phyloP scores from a whole-genome alignment of 2,329 filamentous ascomycete genomes.

The Hymenoscyphus repandus region DNA sequence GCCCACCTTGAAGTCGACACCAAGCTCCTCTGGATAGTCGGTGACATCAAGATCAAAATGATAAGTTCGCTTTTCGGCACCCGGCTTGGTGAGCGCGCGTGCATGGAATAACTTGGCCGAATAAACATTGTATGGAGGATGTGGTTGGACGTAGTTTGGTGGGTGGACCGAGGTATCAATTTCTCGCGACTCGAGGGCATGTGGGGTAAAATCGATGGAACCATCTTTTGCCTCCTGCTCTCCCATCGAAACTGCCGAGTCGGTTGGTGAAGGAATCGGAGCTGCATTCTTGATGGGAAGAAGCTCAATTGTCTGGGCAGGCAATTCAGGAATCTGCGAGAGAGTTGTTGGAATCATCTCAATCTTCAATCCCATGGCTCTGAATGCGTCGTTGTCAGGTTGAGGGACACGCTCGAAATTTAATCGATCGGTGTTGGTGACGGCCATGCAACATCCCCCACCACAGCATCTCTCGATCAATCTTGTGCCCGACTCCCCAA shows the following conservation, averaged over 20 bases:
- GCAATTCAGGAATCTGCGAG: slow-evolving; percentile 65
- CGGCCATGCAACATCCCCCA: slow-evolving; percentile 56
- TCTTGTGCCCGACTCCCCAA: slow-evolving; percentile 57
- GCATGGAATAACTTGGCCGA: slow-evolving; percentile 81
- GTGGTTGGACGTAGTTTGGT: slow-evolving; percentile 86
- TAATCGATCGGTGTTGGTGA: slow-evolving; percentile 39
- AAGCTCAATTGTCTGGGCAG: slow-evolving; percentile 70
- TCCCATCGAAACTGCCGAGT: slow-evolving; percentile 44
- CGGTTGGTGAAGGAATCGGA: slow-evolving; percentile 38
- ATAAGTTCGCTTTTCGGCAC: slow-evolving; percentile 93
- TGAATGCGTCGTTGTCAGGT: slow-evolving; percentile 82
- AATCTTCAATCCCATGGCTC: slow-evolving; percentile 71
- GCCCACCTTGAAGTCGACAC: slow-evolving; percentile 90
- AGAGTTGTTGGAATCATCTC: slow-evolving; percentile 68
- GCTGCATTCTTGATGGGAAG: slow-evolving; percentile 46
- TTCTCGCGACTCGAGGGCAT: slow-evolving; percentile 21
- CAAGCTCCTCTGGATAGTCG: slow-evolving; percentile 80
- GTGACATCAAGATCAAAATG: slow-evolving; percentile 97
- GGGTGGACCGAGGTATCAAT: slow-evolving; percentile 64
- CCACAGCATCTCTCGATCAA: slow-evolving; percentile 60
- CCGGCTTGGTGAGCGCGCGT: slow-evolving; percentile 78
- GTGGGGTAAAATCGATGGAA: slow-evolving; percentile 31
- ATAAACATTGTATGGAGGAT: slow-evolving; percentile 88
- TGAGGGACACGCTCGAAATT: slow-evolving; percentile 49
- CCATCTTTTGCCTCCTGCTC: slow-evolving; percentile 19